Evolutionary conservation across 148 eudicot genomes (phyloP).

Genomic region (Amaranthus hypochondriacus): DNA sequence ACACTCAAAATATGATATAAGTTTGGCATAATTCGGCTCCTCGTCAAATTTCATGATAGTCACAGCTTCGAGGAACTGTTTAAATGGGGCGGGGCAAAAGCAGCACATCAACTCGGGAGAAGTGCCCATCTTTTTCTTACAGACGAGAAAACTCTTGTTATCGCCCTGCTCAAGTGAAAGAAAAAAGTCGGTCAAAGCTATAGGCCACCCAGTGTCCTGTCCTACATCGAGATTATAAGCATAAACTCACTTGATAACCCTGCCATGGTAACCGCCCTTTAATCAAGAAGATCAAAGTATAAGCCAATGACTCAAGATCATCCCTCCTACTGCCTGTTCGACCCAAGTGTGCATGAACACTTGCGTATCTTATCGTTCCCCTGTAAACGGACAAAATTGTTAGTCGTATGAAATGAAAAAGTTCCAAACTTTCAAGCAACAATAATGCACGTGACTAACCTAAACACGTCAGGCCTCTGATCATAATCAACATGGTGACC

Average conservation of each 20-base stretch:
- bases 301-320: conserved; percentile 79
- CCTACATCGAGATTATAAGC: conserved; percentile 8
- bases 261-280: conserved; percentile 83
- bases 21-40: conserved; percentile 80
- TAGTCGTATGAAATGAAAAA: conserved; percentile 1
- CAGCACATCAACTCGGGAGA: conserved; percentile 94
- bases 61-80: conserved; percentile 86
- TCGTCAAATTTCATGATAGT: conserved; percentile 91
- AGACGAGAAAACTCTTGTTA: conserved; percentile 87
- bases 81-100: conserved; percentile 89
- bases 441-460: conserved; percentile 40
- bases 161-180: conserved; percentile 59
- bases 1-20: conserved; percentile 75
- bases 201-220: neutral
- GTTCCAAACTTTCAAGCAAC: neutral
- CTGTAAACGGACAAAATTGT: conserved; percentile 32
- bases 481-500: conserved; percentile 90
- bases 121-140: conserved; percentile 87
- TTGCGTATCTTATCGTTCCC: conserved; percentile 94
- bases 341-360: conserved; percentile 97
- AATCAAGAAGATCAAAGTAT: conserved; percentile 69
- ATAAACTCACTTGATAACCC: conserved; percentile 69
- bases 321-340: conserved; percentile 92
- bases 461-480: conserved; percentile 95
- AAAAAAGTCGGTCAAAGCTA: conserved; percentile 12